Conservation (phyloP, 2,329 filamentous ascomycete species). For the Fusarium goolgardi region DNA sequence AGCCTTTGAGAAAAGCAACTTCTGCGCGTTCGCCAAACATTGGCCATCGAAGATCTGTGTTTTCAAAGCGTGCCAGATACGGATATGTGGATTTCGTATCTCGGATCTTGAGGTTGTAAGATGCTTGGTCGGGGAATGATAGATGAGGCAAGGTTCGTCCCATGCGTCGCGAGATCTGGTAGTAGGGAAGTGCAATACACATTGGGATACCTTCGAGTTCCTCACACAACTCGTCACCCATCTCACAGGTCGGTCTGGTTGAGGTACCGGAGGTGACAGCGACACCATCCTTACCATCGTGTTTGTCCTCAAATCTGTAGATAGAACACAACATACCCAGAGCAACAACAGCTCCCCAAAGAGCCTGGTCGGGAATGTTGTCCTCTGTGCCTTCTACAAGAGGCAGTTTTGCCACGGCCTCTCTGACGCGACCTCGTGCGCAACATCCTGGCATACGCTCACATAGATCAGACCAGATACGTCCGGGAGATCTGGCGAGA, state of each 20-base stretch:
- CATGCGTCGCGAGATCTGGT: slow-evolving; percentile 63
- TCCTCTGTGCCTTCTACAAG: slow-evolving; percentile 62
- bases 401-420: slow-evolving; percentile 61
- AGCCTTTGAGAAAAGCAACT: slow-evolving; percentile 63
- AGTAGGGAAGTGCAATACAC: slow-evolving; percentile 62
- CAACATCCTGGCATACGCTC: slow-evolving; percentile 65
- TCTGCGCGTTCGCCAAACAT: slow-evolving; percentile 65
- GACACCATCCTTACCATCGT: slow-evolving; percentile 64
- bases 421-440: slow-evolving; percentile 61
- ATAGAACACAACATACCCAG: slow-evolving; percentile 66
- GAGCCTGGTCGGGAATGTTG: slow-evolving; percentile 61
- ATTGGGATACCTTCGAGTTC: slow-evolving; percentile 62
- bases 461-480: slow-evolving; percentile 66
- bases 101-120: slow-evolving; percentile 63
- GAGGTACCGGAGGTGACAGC: slow-evolving; percentile 46
- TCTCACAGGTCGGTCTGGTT: slow-evolving; percentile 54
- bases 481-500: slow-evolving; percentile 58
- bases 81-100: slow-evolving; percentile 62
- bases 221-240: slow-evolving; percentile 63
- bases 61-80: slow-evolving; percentile 64
- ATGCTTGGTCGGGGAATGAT: slow-evolving; percentile 65
- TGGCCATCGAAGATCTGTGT: slow-evolving; percentile 65
- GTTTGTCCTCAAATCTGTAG: slow-evolving; percentile 64
- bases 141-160: slow-evolving; percentile 64
- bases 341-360: slow-evolving; percentile 65